Percentiles rank a stretch among this genome's conserved stretches.
These are phyloP conservation scores for Colletotrichum sp. DNA, from an alignment of 2,329 filamentous ascomycete species.

Conservation along the genomic window DNA sequence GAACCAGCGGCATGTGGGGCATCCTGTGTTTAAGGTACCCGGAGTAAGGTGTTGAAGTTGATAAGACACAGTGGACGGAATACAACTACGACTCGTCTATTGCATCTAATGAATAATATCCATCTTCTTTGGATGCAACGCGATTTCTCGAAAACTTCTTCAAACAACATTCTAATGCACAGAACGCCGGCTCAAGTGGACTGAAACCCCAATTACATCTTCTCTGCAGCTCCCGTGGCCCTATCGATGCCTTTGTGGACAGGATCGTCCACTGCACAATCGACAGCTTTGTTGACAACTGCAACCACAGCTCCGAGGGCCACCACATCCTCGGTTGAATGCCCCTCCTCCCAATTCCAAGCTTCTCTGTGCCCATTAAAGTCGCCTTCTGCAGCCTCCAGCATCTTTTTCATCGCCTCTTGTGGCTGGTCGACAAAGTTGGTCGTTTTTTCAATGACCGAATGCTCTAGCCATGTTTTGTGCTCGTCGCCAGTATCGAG, in stretches of 20 bases:
- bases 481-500: neutral
- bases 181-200: too few species aligned
- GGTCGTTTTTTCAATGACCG: neutral
- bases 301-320: neutral
- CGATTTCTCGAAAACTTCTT: fast-evolving
- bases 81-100: too few species aligned
- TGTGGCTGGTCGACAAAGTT: neutral
- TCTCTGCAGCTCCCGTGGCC: neutral
- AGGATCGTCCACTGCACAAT: neutral
- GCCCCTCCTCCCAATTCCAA: neutral
- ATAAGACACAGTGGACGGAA: too few species aligned
- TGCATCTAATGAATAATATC: too few species aligned
- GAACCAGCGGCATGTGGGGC: neutral
- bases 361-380: neutral
- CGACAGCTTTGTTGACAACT: neutral
- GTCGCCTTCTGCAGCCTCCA: neutral
- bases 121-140: too few species aligned
- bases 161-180: too few species aligned
- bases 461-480: neutral
- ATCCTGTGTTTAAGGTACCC: neutral
- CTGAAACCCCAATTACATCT: neutral
- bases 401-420: neutral
- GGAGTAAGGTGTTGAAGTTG: too few species aligned
- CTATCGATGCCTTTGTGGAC: neutral
- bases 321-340: neutral